phyloP scores from a whole-genome alignment of 495 filamentous ascomycete genomes.

The Rhizodiscina lignyota region DNA sequence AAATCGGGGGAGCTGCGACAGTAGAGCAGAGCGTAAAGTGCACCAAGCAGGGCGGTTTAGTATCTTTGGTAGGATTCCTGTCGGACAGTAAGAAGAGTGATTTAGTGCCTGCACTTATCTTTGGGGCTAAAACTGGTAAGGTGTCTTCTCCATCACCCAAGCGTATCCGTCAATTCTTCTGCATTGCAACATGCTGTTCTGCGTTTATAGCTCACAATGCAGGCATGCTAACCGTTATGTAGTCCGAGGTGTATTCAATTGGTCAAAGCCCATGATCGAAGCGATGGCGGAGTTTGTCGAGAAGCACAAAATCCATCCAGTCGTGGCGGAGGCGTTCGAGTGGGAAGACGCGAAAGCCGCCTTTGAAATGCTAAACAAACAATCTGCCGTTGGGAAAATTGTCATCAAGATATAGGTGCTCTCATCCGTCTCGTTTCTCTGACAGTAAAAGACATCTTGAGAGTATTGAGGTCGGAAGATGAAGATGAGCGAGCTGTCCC shows the following conservation, averaged over 20 bases:
- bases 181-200: slow-evolving; percentile 13
- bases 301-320: slow-evolving; percentile 7
- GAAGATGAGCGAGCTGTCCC: too few relatives aligned
- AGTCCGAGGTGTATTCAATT: slow-evolving; percentile 22
- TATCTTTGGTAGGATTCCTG: slow-evolving; percentile 26
- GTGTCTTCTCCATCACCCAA: slow-evolving; percentile 14
- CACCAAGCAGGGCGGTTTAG: slow-evolving; percentile 26
- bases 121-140: slow-evolving; percentile 24
- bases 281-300: slow-evolving; percentile 5
- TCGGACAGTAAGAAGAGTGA: slow-evolving; percentile 26
- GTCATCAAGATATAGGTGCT: slow-evolving; percentile 9
- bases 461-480: too few relatives aligned
- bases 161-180: slow-evolving; percentile 20
- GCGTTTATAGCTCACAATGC: too few relatives aligned
- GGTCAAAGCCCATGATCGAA: slow-evolving; percentile 21
- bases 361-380: slow-evolving; percentile 3
- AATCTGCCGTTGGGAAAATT: slow-evolving; percentile 7
- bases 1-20: slow-evolving; percentile 25
- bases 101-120: slow-evolving; percentile 25
- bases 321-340: slow-evolving; percentile 24
- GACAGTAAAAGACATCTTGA: too few relatives aligned
- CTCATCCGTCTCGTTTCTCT: too few relatives aligned
- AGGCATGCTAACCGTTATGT: slow-evolving; percentile 19
- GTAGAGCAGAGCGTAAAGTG: slow-evolving; percentile 21
- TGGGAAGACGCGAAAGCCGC: slow-evolving; percentile 30